These are phyloP conservation scores for Zopfochytrium polystomum DNA, from an alignment of 371 early-diverging fungal genomes.

Conservation along the genomic window DNA sequence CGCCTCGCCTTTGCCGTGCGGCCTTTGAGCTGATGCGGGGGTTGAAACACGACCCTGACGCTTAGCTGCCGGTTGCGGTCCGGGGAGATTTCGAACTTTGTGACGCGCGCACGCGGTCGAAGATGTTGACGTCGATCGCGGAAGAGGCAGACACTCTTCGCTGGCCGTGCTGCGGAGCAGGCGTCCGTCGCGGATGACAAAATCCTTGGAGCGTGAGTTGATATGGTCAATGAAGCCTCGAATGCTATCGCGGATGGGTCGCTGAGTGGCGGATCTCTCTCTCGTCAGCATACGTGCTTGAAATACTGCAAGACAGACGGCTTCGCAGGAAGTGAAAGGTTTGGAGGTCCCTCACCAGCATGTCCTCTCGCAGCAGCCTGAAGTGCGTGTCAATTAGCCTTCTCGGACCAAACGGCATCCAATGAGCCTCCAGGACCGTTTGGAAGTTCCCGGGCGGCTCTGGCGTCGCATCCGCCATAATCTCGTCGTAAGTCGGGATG, in stretches of 20 bases:
- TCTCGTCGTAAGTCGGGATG: slow-evolving; percentile 47
- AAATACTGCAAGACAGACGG: no score
- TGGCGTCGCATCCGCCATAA: slow-evolving; percentile 23
- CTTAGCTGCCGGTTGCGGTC: slow-evolving; percentile 2
- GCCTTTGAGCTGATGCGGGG: slow-evolving; percentile 8
- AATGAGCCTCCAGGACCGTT: slow-evolving; percentile 13
- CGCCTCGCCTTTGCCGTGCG: background rate
- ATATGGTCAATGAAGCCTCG: slow-evolving; percentile 22
- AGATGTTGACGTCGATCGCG: slow-evolving; percentile 16
- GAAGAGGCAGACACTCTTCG: background rate
- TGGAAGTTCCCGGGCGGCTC: slow-evolving; percentile 54
- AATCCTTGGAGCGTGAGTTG: background rate
- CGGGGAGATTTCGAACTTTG: slow-evolving; percentile 6
- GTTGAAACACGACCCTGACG: slow-evolving; percentile 2
- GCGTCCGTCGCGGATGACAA: background rate
- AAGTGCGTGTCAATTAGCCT: slow-evolving; percentile 65
- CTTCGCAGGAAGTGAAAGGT: no score
- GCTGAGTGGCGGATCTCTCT: slow-evolving; percentile 22
- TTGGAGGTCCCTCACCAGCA: slow-evolving; percentile 49
- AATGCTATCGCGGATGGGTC: slow-evolving; percentile 27
- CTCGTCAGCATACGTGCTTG: slow-evolving; percentile 29
- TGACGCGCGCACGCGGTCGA: background rate
- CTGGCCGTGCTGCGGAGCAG: background rate
- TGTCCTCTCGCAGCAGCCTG: slow-evolving; percentile 62
- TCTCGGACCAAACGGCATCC: slow-evolving; percentile 52